Conservation (phyloP, 139 green algal genomes). For the Micractinium conductrix region DNA sequence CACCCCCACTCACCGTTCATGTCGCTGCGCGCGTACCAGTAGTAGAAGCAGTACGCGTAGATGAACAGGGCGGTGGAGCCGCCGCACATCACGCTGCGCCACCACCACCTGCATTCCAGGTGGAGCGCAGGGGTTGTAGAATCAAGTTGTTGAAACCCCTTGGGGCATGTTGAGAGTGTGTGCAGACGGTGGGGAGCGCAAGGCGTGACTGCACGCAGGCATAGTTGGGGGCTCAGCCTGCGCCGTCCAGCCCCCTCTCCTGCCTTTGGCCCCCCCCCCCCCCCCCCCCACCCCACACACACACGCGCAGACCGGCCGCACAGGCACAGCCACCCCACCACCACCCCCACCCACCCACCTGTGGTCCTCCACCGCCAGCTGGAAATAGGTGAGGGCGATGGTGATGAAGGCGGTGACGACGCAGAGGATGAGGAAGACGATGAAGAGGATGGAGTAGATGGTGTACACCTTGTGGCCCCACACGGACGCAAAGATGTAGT, state of each 20-base stretch:
- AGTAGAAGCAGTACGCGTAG: conserved; percentile 98
- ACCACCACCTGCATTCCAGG: conserved; percentile 79
- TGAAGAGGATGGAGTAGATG: conserved; percentile 95
- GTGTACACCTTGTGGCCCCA: conserved; percentile 98
- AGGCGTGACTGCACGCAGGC: too few relatives aligned
- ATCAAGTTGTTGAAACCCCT: too few relatives aligned
- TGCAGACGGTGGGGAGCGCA: too few relatives aligned
- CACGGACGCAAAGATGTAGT: conserved; percentile 97
- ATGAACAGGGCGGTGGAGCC: conserved; percentile 96
- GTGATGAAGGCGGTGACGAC: conserved; percentile 97
- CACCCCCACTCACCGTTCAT: conserved; percentile 84
- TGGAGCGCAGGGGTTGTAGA: not conserved
- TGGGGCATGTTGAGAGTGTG: too few relatives aligned
- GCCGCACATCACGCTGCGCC: conserved; percentile 94
- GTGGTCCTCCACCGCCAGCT: conserved; percentile 94
- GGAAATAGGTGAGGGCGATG: conserved; percentile 95
- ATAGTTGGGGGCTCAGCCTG: too few relatives aligned
- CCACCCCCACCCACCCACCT: conserved; percentile 55
- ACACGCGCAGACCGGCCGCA: too few relatives aligned
- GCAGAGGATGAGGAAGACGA: conserved; percentile 94
- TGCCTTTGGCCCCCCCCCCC: too few relatives aligned
- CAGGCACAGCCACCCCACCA: conserved; percentile 26
- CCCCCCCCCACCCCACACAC: too few relatives aligned
- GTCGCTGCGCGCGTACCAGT: conserved; percentile 88
- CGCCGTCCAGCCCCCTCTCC: too few relatives aligned